These are phyloP conservation scores for Acrasis kona DNA, from an alignment of 78 protist species.

Conservation along the genomic window DNA sequence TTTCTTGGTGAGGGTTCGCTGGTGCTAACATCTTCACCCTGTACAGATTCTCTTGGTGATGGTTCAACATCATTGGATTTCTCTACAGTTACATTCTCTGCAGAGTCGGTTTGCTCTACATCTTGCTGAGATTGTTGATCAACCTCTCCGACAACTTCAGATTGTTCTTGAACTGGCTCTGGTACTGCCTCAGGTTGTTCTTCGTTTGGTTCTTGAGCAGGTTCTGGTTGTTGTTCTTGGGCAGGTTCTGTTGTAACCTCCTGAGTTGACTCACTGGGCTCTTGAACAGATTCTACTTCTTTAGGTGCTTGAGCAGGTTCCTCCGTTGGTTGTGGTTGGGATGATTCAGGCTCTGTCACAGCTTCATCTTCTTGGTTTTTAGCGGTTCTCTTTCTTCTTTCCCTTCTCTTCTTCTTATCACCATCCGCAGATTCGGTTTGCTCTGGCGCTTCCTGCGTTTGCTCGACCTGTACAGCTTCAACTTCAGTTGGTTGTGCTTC, in stretches of 20 bases:
- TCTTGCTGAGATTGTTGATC: too few relatives aligned
- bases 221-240: background rate
- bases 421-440: background rate
- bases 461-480: background rate
- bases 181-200: background rate
- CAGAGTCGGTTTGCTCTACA: too few relatives aligned
- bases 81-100: too few relatives aligned
- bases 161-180: constrained; percentile 1
- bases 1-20: too few relatives aligned
- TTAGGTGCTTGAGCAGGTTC: background rate
- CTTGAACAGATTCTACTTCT: background rate
- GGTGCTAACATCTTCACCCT: too few relatives aligned
- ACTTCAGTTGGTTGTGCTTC: background rate
- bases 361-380: background rate
- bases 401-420: background rate
- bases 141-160: too few relatives aligned
- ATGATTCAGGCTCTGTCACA: background rate
- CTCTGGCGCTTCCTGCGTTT: background rate
- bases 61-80: too few relatives aligned
- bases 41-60: too few relatives aligned
- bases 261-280: too few relatives aligned
- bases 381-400: background rate
- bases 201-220: background rate
- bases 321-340: background rate
- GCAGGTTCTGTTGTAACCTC: background rate